Percentiles rank a stretch among this genome's conserved stretches.
Conservation (phyloP, 176 grass and related monocot species). For the Thinopyrum elongatum region DNA sequence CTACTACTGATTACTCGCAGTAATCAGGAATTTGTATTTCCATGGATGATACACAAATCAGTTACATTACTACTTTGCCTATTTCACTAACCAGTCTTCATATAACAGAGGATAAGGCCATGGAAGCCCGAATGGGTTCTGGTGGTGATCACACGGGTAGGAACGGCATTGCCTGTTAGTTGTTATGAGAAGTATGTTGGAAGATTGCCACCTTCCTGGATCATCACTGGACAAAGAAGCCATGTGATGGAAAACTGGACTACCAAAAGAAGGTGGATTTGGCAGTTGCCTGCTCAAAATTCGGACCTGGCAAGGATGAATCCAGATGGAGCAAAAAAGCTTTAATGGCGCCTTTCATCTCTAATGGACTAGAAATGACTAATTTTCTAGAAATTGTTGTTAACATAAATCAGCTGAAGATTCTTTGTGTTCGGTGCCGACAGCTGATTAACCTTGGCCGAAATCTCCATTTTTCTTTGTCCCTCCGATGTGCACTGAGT, state of each 20-base stretch:
- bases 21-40: neutral
- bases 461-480: neutral
- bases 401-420: constrained; percentile 14
- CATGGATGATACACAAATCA: neutral
- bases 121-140: constrained; percentile 30
- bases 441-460: constrained; percentile 3
- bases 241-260: neutral
- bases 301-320: neutral
- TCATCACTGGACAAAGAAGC: constrained; percentile 30
- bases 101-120: constrained; percentile 44
- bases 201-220: constrained; percentile 13
- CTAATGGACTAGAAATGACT: constrained; percentile 34
- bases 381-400: constrained; percentile 20
- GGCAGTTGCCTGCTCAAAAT: neutral
- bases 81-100: constrained; percentile 20
- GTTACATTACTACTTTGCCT: neutral
- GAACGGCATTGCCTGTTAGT: constrained; percentile 42
- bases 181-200: constrained; percentile 3
- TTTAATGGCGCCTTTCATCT: neutral
- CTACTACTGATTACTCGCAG: neutral
- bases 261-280: neutral
- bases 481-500: neutral
- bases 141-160: constrained; percentile 36
- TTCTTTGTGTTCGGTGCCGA: neutral
- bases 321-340: neutral